phyloP scores from a whole-genome alignment of 2,329 filamentous ascomycete species.

The Lecanosticta acicola region DNA sequence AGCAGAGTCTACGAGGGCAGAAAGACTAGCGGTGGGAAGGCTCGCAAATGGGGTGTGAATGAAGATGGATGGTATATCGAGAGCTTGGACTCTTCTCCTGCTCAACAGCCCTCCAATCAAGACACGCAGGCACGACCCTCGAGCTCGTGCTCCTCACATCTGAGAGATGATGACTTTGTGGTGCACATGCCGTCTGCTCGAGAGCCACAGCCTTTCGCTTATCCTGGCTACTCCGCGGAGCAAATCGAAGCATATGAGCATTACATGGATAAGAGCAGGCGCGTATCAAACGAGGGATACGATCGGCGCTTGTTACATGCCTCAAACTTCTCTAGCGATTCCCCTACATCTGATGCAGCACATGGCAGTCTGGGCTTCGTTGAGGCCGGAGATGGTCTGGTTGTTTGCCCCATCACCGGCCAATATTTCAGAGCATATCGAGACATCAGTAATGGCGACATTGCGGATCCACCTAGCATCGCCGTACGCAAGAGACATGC shows the following conservation, averaged over 20 bases:
- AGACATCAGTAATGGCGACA: slow-evolving; percentile 1
- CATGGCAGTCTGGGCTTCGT: neutral
- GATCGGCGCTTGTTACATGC: slow-evolving; percentile 15
- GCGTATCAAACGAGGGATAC: slow-evolving; percentile 25
- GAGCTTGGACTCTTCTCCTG: neutral
- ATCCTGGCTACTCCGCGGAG: slow-evolving; percentile 26
- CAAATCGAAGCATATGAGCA: slow-evolving; percentile 31
- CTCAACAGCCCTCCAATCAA: neutral
- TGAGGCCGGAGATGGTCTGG: neutral
- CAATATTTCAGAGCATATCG: slow-evolving; percentile 2
- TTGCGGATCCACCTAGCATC: slow-evolving; percentile 11
- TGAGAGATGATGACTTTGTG: slow-evolving; percentile 26
- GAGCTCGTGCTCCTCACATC: neutral
- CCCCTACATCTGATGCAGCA: neutral
- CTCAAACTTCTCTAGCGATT: neutral
- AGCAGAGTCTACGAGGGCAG: slow-evolving; percentile 25
- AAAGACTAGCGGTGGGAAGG: slow-evolving; percentile 20
- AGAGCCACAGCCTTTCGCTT: slow-evolving; percentile 31
- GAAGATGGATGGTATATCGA: slow-evolving; percentile 1
- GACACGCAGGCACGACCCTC: neutral
- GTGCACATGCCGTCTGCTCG: slow-evolving; percentile 33
- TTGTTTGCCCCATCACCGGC: neutral
- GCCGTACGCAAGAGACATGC: slow-evolving; percentile 13
- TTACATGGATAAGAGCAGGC: slow-evolving; percentile 26
- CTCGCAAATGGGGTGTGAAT: slow-evolving; percentile 9